Base-by-base conservation (phyloP, 495 filamentous ascomycete species). In the Xylaria flabelliformis region DNA sequence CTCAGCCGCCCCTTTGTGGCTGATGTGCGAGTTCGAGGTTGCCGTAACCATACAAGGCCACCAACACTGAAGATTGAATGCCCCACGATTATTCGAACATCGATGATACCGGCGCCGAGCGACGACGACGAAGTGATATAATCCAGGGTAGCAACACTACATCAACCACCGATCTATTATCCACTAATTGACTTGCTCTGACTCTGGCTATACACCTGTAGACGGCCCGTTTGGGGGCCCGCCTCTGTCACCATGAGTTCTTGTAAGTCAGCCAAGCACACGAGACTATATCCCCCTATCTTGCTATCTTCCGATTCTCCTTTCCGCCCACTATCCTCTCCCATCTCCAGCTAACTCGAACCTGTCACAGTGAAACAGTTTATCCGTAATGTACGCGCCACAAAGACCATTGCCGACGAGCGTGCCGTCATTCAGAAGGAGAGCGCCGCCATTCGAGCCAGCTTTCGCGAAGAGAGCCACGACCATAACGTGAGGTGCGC, bases 351-450 rank as follows among this genome's bases (percentile, higher is more conserved):
- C 72, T 66, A 36, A 61, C 71, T 72, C 19, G 64, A 44, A 9
- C 36, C 12, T 39, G 19, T 53, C 75, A 44, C 76, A 98, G 95
- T 99, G 81, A 99, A 99, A 85, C 95, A 98, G 86, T 99, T 99
- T 85, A 99, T 99, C 83, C 94, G 96, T 80, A 97, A 97, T 85
- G 96, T 99, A 74, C 93, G 96, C 78, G 95, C 95, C 56, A 93
- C 96, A 65, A 99, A 99, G 88, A 99, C 96, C 41, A 96, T 99
- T 79, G 97, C 97, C 78, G 96, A 99, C 82, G 96, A 99, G 86
- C 90, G 96, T 76, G 94, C 95, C 32, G 96, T 98, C 34, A 96
- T 99, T 71, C 96, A 98, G 77, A 99, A 99, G 82, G 96, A 99
- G 85, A 98, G 96, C 83, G 97, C 96, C 66, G 92, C 95, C 59